A percentile compares a stretch with the other conserved stretches of the same genome.
These are phyloP conservation scores for Plasmodium reichenowi DNA, from an alignment of 169 alveolate species.

Conservation along the genomic window DNA sequence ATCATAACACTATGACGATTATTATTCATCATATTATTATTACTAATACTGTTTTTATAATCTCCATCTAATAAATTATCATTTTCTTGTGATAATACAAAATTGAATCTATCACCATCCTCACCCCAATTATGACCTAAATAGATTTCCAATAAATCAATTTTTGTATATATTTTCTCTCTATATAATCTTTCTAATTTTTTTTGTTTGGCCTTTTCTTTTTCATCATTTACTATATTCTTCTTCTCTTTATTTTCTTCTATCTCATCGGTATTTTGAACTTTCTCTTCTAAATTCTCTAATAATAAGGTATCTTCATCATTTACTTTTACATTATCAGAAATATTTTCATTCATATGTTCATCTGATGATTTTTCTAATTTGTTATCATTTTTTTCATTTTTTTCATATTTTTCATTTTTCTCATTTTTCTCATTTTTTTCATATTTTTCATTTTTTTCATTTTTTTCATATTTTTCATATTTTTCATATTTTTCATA, in stretches of 20 bases:
- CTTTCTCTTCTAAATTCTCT: conserved; percentile 31
- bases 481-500: neutral
- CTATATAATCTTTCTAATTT: conserved; percentile 25
- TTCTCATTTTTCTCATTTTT: neutral
- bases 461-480: neutral
- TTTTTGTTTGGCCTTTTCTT: conserved; percentile 1
- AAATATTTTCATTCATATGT: neutral
- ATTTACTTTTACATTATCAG: neutral
- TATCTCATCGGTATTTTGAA: neutral
- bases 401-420: neutral
- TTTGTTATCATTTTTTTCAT: neutral
- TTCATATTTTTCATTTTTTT: neutral
- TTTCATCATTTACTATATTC: neutral
- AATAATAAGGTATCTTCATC: neutral
- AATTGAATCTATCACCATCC: conserved; percentile 28
- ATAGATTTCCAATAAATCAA: conserved; percentile 60
- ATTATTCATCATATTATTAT: neutral
- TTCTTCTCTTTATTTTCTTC: conserved; percentile 6
- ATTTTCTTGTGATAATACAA: conserved; percentile 37
- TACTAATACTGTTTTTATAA: conserved; percentile 22
- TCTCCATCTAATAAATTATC: neutral
- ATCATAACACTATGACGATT: conserved; percentile 1
- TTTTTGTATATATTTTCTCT: conserved; percentile 32
- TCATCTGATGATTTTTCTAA: neutral
- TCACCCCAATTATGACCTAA: conserved; percentile 48